Percentiles rank a stretch among this genome's conserved stretches.
phyloP scores from a whole-genome alignment of 176 grass and related monocot species.

The Cymbopogon citratus region DNA sequence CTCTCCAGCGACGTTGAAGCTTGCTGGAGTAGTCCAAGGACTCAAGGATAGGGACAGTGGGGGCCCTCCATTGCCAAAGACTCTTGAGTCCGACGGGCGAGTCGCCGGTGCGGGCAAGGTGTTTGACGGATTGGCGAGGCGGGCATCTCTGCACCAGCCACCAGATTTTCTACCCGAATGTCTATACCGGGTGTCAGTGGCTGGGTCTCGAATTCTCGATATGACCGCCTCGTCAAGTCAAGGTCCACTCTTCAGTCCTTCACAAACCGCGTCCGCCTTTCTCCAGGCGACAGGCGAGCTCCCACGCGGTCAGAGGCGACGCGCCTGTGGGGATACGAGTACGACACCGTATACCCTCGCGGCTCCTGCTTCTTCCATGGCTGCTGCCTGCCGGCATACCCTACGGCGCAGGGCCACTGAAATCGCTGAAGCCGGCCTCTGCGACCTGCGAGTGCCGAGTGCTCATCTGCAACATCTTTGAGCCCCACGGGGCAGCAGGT shows the following conservation, averaged over 20 bases:
- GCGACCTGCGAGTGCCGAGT: neutral
- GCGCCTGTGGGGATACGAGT: no score
- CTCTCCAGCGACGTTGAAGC: no score
- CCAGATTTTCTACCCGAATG: neutral
- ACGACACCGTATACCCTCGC: no score
- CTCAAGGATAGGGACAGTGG: no score
- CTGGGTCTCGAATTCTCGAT: neutral
- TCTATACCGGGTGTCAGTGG: neutral
- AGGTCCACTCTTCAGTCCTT: neutral
- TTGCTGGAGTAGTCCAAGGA: no score
- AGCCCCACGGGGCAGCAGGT: neutral
- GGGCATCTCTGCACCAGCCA: neutral
- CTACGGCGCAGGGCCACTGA: neutral
- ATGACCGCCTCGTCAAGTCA: neutral
- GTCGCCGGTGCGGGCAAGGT: neutral
- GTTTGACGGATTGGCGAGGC: neutral
- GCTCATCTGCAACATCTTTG: neutral
- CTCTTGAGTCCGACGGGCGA: neutral
- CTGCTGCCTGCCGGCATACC: neutral
- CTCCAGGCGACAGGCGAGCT: neutral
- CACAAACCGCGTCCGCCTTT: neutral
- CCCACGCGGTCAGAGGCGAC: no score
- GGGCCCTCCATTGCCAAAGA: neutral
- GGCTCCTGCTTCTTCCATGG: no score
- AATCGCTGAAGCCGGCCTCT: neutral